Base-by-base conservation (phyloP, 768 basidiomycete genomes). In the Psilocybe cubensis region DNA sequence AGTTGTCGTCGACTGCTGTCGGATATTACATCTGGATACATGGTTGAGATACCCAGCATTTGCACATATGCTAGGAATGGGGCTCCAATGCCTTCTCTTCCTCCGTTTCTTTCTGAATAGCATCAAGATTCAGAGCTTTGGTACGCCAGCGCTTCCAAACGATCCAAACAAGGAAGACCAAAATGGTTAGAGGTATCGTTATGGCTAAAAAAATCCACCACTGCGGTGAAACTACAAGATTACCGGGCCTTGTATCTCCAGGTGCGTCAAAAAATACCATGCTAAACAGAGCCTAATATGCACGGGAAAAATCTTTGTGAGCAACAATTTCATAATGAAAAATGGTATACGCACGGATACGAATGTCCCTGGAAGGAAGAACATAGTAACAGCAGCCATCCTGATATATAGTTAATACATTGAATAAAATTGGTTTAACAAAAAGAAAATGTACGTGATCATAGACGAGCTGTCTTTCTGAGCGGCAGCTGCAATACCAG, bases 341-440 rank as follows among this genome's bases (percentile, higher is more conserved):
- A 10, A 24, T 4, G 20, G 11, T n/a, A 3, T 24, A 56, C 54
- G 18, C 41, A 57, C 56, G 14, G 52, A 58, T 6, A 58, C 57
- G 29, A 58, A 58, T n/a, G 57, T 54, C 8, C 57, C 57, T 0
- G 57, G 57, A 31, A 58, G 52, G 40, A 58, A 58, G 40, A 58
- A 58, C 57, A 58, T 58, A 12, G 57, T 58, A 10, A 58, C 52
- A 33, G 57, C 57, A 9, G 57, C 57, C 45, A 58, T 58, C 20
- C 57, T 58, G 28, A 4, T 29, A 41, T 21, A 28, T 18, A 3
- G 11, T n/a, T n/a, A 27, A 44, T 20, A n/a, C 20, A 51, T 14
- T 40, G 25, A 3, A 4, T 9, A 27, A n/a, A 21, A 45, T 7
- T 40, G 12, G 38, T 35, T 6, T 38, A 20, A 23, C 23, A 4